Percentiles rank a stretch among this genome's conserved stretches.
Conservation (phyloP, 1,284 basidiomycete species). For the Clitocybe nebularis region DNA sequence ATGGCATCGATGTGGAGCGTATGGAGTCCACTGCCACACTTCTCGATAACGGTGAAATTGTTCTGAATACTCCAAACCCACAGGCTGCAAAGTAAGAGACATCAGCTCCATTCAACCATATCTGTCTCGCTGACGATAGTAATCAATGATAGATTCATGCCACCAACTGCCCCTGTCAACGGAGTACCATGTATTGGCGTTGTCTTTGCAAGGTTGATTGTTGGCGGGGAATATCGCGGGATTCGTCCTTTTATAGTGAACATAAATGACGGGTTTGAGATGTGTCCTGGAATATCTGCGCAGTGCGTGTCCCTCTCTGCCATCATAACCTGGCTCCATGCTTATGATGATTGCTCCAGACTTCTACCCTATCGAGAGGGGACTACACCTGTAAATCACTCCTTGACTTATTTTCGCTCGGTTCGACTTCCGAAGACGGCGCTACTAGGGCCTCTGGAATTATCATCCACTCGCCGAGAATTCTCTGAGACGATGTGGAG, state of each 20-base stretch:
- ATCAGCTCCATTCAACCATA: neutral
- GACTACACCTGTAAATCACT: conserved; percentile 32
- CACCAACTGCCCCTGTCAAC: conserved; percentile 33
- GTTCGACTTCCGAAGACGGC: conserved; percentile 32
- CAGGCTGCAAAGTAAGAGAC: conserved; percentile 37
- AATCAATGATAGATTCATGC: conserved; percentile 38
- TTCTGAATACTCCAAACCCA: conserved; percentile 32
- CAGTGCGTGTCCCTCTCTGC: conserved; percentile 17
- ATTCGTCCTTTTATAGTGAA: conserved; percentile 26
- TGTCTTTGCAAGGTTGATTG: conserved; percentile 25
- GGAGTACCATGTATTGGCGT: conserved; percentile 25
- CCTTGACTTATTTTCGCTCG: conserved; percentile 36
- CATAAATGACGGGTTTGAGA: conserved; percentile 24
- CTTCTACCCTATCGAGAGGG: conserved; percentile 33
- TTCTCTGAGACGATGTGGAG: conserved; percentile 35
- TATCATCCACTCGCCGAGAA: conserved; percentile 14
- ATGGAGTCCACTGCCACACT: conserved; percentile 38
- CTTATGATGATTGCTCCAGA: conserved; percentile 17
- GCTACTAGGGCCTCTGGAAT: conserved; percentile 27
- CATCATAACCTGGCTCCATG: neutral
- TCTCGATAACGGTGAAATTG: conserved; percentile 30
- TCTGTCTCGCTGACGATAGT: neutral
- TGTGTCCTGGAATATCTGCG: conserved; percentile 24
- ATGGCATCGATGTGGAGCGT: conserved; percentile 37
- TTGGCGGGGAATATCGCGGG: conserved; percentile 20